Base-by-base conservation (phyloP, 768 basidiomycete species). In the Psilocybe azurescens region DNA sequence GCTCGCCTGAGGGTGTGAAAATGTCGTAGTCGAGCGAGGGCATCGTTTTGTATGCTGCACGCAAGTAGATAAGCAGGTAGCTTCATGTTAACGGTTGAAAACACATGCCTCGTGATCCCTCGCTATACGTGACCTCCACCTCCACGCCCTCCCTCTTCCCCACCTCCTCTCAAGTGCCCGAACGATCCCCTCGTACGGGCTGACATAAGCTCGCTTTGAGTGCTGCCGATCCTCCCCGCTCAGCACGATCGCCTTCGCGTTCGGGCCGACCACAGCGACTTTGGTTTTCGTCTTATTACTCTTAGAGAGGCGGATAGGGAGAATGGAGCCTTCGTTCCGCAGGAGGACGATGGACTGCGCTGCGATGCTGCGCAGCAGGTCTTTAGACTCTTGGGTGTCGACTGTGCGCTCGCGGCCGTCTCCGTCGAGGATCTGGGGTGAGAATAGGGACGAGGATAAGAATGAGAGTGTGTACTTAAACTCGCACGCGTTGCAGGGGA, bases 181-280 rank as follows among this genome's bases (percentile, higher is more conserved):
- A 16, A 83, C 79, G 33, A 95, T 87, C 2, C 93, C 93, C 30
- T 93, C 85, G 71, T 86, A 93, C 0, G 94, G 93, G 5, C 86
- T 86, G 51, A 90, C 74, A 64, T 90, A 91, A 95, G 3, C 87
- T 87, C 1, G 91, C 80, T 67, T 91, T 89, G 44, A 94, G 78
- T 2, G 84, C 81, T 0, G 91, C 92, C 13, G 88, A 89, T 33
- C 90, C 91, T 48, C 90, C 91, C 89, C 90, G 46, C 85, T 88
- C 8, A 88, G 76, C 2, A 87, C 81, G 5, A 73, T 67, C 0
- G 86, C 85, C 70, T 87, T 90, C 28, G 87, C 88, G 65, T 90
- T 91, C 5, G 85, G 84, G 6, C 93, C 93, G 33, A 94, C 80
- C 53, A 95, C 85, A 0, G 90, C 91, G 39, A 93, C 77, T 73